Base-by-base conservation (phyloP, 805 yeast genomes). In the Candida odintsovae region DNA sequence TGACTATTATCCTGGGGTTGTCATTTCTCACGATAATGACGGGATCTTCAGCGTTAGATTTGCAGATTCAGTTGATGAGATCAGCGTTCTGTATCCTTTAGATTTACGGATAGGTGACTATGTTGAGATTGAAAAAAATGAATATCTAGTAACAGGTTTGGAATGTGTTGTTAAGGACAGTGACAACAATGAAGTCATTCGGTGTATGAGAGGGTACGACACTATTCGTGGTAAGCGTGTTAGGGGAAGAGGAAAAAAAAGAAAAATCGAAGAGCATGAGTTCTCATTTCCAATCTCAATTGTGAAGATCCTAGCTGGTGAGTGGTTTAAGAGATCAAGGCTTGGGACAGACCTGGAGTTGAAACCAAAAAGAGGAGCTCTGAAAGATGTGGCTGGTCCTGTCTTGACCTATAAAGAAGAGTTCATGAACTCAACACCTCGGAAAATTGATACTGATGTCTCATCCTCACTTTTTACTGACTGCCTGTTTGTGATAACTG, bases 121-220 rank as follows among this genome's bases (percentile, higher is more conserved):
- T 1, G 70, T 83, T 1, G 63, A 64, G 15, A 51, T 72, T 26
- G 61, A 65, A 13, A 63, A 66, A 16, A 56, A 60, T 8, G 58
- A 58, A 7, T 78, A 70, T 53, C 45, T 50, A 6, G 77, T 83
- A 3, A 68, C 73, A 1, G 86, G 82, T 0, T 58, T 83, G 31
- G 66, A 63, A 33, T 61, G 64, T 45, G 44, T 38, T 26, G 50
- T 49, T 13, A 29, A 42, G 1, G 42, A 40, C 10, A 10, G 44
- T 4, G 48, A 53, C 2, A 55, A 61, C 8, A 50, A 49, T 9
- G 54, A 59, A 16, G 51, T 52, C 0, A 71, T 82, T 7, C 62
- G 70, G 42, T 83, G 89, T 57, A 68, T 80, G 47, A 66, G 89
- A 51, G 90, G 90, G 0, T 83, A 68, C 55, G 80, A 81, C 56